Conservation (phyloP, 2,329 filamentous ascomycete species). For the Coniella vitis region DNA sequence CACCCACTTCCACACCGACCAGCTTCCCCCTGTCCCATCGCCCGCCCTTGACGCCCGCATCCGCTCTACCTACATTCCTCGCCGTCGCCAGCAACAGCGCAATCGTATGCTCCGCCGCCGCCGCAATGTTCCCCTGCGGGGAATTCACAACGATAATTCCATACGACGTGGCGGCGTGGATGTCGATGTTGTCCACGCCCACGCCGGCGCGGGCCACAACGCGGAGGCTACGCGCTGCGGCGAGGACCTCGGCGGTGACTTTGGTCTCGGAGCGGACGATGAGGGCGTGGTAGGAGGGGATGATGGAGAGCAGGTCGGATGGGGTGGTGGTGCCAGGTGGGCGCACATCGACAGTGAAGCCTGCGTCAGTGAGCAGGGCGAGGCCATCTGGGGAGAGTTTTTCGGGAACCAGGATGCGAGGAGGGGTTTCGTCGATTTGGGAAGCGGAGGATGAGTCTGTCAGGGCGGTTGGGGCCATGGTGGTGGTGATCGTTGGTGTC, state of each 20-base stretch:
- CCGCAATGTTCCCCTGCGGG: constrained; percentile 72
- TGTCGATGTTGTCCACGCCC: constrained; percentile 77
- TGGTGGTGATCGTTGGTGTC: neutral
- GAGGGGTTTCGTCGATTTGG: constrained; percentile 20
- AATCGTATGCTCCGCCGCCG: constrained; percentile 73
- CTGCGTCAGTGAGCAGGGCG: constrained; percentile 53
- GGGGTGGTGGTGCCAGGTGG: constrained; percentile 53
- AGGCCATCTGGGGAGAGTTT: constrained; percentile 76
- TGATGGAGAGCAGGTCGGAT: constrained; percentile 57
- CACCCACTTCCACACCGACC: constrained; percentile 70
- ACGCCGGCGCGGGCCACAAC: constrained; percentile 77
- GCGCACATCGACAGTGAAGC: constrained; percentile 64
- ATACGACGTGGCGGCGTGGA: constrained; percentile 61
- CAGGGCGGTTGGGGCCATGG: constrained; percentile 24
- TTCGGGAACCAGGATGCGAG: constrained; percentile 64
- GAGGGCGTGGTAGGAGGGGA: constrained; percentile 66
- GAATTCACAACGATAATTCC: constrained; percentile 78
- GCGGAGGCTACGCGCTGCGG: constrained; percentile 60
- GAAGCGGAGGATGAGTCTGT: constrained; percentile 17
- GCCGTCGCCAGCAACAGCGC: constrained; percentile 68
- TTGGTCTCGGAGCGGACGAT: constrained; percentile 79
- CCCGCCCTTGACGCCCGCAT: constrained; percentile 60
- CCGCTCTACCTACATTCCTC: constrained; percentile 65
- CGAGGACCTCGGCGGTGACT: constrained; percentile 62
- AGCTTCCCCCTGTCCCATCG: constrained; percentile 70